Percentiles rank a stretch among this genome's conserved stretches.
phyloP scores from a whole-genome alignment of 345 rosid species.

The Rhodamnia argentea region DNA sequence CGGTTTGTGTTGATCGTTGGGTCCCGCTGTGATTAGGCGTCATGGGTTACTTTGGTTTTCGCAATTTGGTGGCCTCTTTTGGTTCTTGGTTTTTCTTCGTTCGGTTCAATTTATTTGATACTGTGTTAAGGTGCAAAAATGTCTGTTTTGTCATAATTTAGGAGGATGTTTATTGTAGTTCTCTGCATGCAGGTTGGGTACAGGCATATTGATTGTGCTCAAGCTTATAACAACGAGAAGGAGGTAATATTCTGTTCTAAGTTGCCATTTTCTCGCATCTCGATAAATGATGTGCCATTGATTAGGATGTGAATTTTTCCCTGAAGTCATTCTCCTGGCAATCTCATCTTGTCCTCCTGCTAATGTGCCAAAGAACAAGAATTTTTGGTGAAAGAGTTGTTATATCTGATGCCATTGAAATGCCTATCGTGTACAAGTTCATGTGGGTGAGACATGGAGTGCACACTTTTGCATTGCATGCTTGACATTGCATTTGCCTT shows the following conservation, averaged over 20 bases:
- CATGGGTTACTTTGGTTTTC: neutral
- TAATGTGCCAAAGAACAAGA: neutral
- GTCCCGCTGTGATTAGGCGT: neutral
- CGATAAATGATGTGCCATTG: neutral
- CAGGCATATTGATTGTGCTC: slow-evolving; percentile 85
- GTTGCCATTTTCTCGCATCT: neutral
- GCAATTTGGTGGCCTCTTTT: neutral
- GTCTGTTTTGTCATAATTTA: neutral
- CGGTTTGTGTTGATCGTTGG: neutral
- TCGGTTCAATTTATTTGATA: neutral
- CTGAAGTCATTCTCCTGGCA: neutral
- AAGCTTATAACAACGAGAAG: slow-evolving; percentile 47
- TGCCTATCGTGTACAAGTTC: neutral
- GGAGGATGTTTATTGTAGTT: neutral
- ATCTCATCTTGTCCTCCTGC: neutral
- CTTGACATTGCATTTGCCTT: neutral
- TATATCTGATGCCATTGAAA: neutral
- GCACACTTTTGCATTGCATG: neutral
- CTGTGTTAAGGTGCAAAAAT: neutral
- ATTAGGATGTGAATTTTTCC: neutral
- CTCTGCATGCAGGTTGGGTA: slow-evolving; percentile 49
- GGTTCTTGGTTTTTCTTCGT: neutral
- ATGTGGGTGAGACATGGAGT: neutral
- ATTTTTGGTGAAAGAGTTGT: neutral
- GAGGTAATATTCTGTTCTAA: slow-evolving; percentile 40